Conservation (phyloP, 2,329 filamentous ascomycete genomes). For the Hymenoscyphus salicellus region DNA sequence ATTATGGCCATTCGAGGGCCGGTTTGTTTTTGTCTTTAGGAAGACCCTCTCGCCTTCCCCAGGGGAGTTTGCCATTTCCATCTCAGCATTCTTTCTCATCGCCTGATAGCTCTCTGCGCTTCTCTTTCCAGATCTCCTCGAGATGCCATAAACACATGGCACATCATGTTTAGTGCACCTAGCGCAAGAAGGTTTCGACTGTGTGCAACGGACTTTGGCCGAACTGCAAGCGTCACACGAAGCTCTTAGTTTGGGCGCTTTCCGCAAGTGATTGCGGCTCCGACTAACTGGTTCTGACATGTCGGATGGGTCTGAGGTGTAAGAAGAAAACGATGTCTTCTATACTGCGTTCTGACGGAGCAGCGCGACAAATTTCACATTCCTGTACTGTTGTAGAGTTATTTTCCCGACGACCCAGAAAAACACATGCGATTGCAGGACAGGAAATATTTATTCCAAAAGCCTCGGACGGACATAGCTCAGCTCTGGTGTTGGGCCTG, state of each 20-base stretch:
- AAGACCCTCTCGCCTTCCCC: conserved; percentile 7
- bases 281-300: conserved; percentile 11
- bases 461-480: background rate
- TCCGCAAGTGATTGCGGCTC: conserved; percentile 9
- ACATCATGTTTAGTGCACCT: conserved; percentile 13
- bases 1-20: background rate
- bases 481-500: conserved; percentile 2
- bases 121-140: conserved; percentile 12
- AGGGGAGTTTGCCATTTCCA: conserved; percentile 5
- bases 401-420: conserved; percentile 6
- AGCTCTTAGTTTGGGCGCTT: conserved; percentile 13
- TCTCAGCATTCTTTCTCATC: conserved; percentile 12
- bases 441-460: conserved; percentile 2
- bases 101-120: conserved; percentile 16
- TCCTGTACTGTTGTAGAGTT: conserved; percentile 2
- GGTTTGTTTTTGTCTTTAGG: background rate
- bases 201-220: conserved; percentile 14
- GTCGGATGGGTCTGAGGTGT: conserved; percentile 1
- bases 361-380: background rate
- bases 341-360: background rate
- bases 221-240: conserved; percentile 16
- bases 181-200: conserved; percentile 13
- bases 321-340: conserved; percentile 9
- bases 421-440: background rate
- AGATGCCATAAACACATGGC: conserved; percentile 13